These are phyloP conservation scores for Paradendryphiella salina DNA, from an alignment of 2,329 filamentous ascomycete species.

Conservation along the genomic window DNA sequence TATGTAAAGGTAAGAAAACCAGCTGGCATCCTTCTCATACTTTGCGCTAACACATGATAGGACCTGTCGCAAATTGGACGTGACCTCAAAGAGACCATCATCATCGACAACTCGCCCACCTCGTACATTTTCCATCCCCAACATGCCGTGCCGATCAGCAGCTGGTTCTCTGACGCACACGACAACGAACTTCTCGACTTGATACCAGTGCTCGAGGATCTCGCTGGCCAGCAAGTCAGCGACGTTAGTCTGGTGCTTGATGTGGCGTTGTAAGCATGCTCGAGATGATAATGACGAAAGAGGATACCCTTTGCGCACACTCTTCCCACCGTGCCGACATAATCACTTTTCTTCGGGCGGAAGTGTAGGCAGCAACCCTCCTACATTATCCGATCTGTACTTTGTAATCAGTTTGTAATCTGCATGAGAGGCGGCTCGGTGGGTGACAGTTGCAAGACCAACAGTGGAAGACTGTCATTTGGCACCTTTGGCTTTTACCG, in stretches of 20 bases:
- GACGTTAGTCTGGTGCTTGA: conserved; percentile 98
- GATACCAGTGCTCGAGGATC: conserved; percentile 96
- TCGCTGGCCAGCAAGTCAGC: conserved; percentile 83
- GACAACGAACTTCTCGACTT: conserved; percentile 98
- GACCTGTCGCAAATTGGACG: conserved; percentile 96
- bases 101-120: conserved; percentile 98
- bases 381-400: conserved; percentile 30
- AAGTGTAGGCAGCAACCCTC: conserved; percentile 8
- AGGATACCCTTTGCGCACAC: conserved; percentile 32
- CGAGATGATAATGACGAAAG: conserved; percentile 22
- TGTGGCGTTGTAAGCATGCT: conserved; percentile 64
- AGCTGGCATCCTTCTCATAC: background rate
- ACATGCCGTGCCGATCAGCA: conserved; percentile 98
- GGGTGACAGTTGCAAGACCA: conserved; percentile 6
- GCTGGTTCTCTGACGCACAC: conserved; percentile 99
- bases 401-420: conserved; percentile 49
- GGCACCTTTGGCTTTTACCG: conserved; percentile 1
- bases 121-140: conserved; percentile 99
- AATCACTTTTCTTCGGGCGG: conserved; percentile 21
- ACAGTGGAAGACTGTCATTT: conserved; percentile 3
- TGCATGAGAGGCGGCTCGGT: conserved; percentile 34
- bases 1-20: conserved; percentile 74
- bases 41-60: conserved; percentile 41
- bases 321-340: conserved; percentile 30
- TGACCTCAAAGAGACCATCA: conserved; percentile 95